phyloP scores from a whole-genome alignment of 2,329 filamentous ascomycete genomes.

The Thermothelomyces thermophilus region DNA sequence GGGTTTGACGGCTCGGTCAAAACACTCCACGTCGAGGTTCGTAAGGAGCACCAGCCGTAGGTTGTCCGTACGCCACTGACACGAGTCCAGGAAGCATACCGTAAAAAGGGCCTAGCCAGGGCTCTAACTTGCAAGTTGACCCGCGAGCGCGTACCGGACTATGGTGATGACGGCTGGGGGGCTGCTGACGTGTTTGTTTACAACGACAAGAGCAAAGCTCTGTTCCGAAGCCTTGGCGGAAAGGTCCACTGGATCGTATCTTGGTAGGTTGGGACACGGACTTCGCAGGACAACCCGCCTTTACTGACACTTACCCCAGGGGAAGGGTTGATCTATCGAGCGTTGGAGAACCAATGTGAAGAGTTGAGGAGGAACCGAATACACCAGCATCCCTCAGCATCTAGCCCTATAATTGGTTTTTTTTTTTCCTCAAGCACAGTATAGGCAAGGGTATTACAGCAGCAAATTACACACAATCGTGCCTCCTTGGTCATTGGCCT shows the following conservation, averaged over 20 bases:
- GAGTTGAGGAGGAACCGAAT: neutral
- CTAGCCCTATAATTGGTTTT: too few relatives aligned
- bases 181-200: constrained; percentile 58
- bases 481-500: constrained; percentile 11
- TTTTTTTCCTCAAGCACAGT: too few relatives aligned
- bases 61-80: constrained; percentile 42
- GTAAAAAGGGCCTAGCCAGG: constrained; percentile 58
- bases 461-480: too few relatives aligned
- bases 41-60: neutral
- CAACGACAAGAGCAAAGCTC: constrained; percentile 54
- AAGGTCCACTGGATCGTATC: constrained; percentile 48
- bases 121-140: constrained; percentile 53
- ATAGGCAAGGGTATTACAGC: too few relatives aligned
- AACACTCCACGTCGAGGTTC: constrained; percentile 26
- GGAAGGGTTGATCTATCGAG: constrained; percentile 17
- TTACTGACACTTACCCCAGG: constrained; percentile 12
- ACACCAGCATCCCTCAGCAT: too few relatives aligned
- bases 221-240: constrained; percentile 57
- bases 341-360: constrained; percentile 13
- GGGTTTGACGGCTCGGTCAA: constrained; percentile 25
- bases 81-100: constrained; percentile 46
- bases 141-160: constrained; percentile 40
- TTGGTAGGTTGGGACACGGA: constrained; percentile 43
- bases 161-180: constrained; percentile 45
- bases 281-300: neutral